Evolutionary conservation across 2,329 filamentous ascomycete genomes (phyloP).

Genomic region (Metarhizium album): DNA sequence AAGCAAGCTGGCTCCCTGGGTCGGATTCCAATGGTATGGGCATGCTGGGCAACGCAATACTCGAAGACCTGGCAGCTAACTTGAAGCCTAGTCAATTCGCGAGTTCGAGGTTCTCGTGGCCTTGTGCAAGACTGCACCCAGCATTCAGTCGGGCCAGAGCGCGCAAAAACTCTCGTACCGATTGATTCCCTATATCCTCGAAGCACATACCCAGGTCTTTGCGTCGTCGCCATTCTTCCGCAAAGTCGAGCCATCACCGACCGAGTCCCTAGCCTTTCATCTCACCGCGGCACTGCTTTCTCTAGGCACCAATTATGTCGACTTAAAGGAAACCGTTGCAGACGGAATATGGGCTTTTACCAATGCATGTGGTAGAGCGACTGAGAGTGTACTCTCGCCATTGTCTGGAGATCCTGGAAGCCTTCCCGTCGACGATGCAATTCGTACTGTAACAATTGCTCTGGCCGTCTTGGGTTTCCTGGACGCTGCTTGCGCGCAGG

Average conservation of each 20-base stretch:
- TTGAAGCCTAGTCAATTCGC: slow-evolving; percentile 54
- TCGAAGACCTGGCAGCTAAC: slow-evolving; percentile 8
- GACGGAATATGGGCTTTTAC: slow-evolving; percentile 63
- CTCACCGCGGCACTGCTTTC: slow-evolving; percentile 74
- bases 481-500: slow-evolving; percentile 66
- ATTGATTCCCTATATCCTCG: slow-evolving; percentile 72
- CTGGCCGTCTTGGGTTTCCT: slow-evolving; percentile 87
- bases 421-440: slow-evolving; percentile 53
- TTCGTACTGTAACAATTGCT: slow-evolving; percentile 62
- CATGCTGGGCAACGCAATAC: background rate
- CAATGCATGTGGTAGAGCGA: slow-evolving; percentile 54
- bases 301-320: slow-evolving; percentile 61
- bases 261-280: slow-evolving; percentile 70
- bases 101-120: slow-evolving; percentile 90
- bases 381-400: slow-evolving; percentile 42
- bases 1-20: slow-evolving; percentile 33
- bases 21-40: slow-evolving; percentile 49
- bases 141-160: slow-evolving; percentile 57
- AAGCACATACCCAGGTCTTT: slow-evolving; percentile 72
- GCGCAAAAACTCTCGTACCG: slow-evolving; percentile 72
- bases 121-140: slow-evolving; percentile 79
- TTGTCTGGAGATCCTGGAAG: slow-evolving; percentile 45
- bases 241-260: slow-evolving; percentile 75
- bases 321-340: slow-evolving; percentile 55
- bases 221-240: slow-evolving; percentile 72